Percentiles rank a stretch among this genome's conserved stretches.
Conservation (phyloP, 305 asterid genomes). For the Fraxinus greggii region DNA sequence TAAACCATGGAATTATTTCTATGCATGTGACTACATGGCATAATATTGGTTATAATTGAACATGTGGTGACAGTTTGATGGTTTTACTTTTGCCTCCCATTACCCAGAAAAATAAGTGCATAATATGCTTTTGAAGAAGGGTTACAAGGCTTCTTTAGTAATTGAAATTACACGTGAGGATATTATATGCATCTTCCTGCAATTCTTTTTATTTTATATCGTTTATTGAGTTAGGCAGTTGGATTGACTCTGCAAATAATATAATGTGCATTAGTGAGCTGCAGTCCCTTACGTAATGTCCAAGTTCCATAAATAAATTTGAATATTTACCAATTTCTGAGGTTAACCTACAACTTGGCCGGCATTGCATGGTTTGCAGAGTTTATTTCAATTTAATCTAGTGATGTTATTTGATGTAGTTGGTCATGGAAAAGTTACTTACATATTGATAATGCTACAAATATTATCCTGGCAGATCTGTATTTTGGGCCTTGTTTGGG, state of each 20-base stretch:
- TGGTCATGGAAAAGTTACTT: not conserved
- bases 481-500: conserved; percentile 98
- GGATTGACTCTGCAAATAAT: not conserved
- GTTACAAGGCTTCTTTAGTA: not conserved
- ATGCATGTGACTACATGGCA: not conserved
- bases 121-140: not conserved
- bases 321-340: not conserved
- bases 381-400: not conserved
- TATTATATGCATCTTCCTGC: not conserved
- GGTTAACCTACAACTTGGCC: not conserved
- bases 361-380: not conserved
- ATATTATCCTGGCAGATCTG: conserved; percentile 62
- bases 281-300: not conserved
- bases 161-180: not conserved
- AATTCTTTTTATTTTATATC: not conserved
- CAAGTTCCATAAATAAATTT: conserved; percentile 1
- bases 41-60: not conserved
- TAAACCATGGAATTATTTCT: not conserved
- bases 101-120: not conserved
- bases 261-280: not conserved
- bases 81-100: not conserved
- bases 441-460: conserved; percentile 9
- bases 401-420: not conserved
- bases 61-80: not conserved
- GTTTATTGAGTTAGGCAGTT: not conserved